phyloP scores from a whole-genome alignment of 805 yeast genomes.

The Cyberlindnera galapagoensis region DNA sequence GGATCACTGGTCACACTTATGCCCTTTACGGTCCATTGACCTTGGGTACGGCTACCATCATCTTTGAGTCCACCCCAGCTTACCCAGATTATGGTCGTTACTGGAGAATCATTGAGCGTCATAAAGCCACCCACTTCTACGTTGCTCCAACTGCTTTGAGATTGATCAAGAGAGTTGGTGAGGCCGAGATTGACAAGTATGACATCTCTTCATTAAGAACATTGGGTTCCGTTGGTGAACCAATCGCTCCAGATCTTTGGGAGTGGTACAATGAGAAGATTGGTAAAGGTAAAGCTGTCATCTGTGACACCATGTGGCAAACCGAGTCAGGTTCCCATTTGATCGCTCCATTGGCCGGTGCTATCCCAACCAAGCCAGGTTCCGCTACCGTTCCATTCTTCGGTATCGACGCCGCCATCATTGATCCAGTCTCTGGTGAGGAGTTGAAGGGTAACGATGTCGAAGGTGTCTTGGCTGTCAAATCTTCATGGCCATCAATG shows the following conservation, averaged over 20 bases:
- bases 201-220: constrained; percentile 85
- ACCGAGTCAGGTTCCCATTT: constrained; percentile 96
- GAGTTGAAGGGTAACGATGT: constrained; percentile 83
- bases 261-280: constrained; percentile 94
- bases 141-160: constrained; percentile 98
- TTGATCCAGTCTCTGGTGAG: constrained; percentile 89
- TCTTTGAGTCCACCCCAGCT: constrained; percentile 97
- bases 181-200: constrained; percentile 69
- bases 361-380: constrained; percentile 93
- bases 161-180: constrained; percentile 85
- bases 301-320: constrained; percentile 98
- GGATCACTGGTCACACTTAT: constrained; percentile 98
- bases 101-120: constrained; percentile 92
- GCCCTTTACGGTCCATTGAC: constrained; percentile 91
- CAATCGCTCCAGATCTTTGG: constrained; percentile 97
- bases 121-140: constrained; percentile 91
- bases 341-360: constrained; percentile 92
- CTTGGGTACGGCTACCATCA: constrained; percentile 84
- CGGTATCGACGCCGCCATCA: constrained; percentile 84
- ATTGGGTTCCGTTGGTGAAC: constrained; percentile 97
- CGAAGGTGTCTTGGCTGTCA: constrained; percentile 92
- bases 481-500: constrained; percentile 96
- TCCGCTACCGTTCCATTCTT: constrained; percentile 96
- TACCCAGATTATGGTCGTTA: constrained; percentile 92
- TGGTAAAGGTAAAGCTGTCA: constrained; percentile 84